Evolutionary conservation across 2,329 filamentous ascomycete species (phyloP), one percentile per base, ranked within the genome.

Genomic region (Colletotrichum coccodes): DNA sequence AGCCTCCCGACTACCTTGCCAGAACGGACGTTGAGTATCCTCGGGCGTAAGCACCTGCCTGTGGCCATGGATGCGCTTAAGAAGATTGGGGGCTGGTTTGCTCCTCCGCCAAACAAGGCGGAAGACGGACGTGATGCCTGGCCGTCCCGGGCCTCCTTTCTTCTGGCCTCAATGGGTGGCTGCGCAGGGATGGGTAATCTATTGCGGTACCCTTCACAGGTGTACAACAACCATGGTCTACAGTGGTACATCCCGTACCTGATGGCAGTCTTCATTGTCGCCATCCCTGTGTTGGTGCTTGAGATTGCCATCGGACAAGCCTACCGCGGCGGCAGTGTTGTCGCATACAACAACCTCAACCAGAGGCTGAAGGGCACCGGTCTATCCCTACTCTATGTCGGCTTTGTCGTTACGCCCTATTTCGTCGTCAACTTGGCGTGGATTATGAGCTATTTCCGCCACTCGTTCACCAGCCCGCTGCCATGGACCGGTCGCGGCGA

Each of bases 221-320:
- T 88, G 2, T 89, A 87, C 81, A 89, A 89, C 78, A 89, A 89
- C 74, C 82, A 87, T 64, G 87, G 87, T 3, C 78, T 89, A 6
- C 87, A 89, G 72, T 89, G 87, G 87, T 89, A 88, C 75, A 84
- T 89, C 21, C 87, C 87, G 0, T 89, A 89, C 70, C 74, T 89
- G 5, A 77, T 89, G 64, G 84, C 85, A 6, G 81, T 89, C 18
- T 85, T 87, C 65, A 75, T 88, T 12, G 82, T 89, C 64, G 86
- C 86, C 42, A 88, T 89, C 50, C 87, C 87, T 0, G 81, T 84
- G 0, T 80, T 89, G 42, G 82, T 88, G 14, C 82, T 89, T 26
- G 87, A 89, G 73, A 87, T 89, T 58, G 92, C 92, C 60, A 94
- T 93, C 60, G 94, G 94, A 53, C 92, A 89, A 72, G 86, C 86